These are phyloP conservation scores for Botrytis deweyae DNA, from an alignment of 2,329 filamentous ascomycete genomes.

Conservation along the genomic window DNA sequence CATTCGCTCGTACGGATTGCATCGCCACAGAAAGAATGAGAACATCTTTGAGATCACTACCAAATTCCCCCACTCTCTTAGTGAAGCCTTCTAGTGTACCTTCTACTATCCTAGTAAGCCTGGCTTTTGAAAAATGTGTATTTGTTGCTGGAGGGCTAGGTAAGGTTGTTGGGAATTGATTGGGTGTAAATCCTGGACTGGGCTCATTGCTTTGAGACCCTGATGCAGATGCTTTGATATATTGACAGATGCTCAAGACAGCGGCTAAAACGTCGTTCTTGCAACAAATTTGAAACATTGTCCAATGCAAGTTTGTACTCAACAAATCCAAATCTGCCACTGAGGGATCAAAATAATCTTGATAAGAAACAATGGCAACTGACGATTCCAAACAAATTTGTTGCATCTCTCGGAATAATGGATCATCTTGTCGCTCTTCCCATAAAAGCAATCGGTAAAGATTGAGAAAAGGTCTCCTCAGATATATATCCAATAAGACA, in stretches of 20 bases:
- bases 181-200: slow-evolving; percentile 4
- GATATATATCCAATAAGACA: slow-evolving; percentile 21
- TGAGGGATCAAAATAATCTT: slow-evolving; percentile 24
- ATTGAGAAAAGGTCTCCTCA: slow-evolving; percentile 24
- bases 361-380: slow-evolving; percentile 25
- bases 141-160: slow-evolving; percentile 17
- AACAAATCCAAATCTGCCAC: slow-evolving; percentile 10
- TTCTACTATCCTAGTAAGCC: slow-evolving; percentile 26
- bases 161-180: not conserved
- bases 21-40: slow-evolving; percentile 24
- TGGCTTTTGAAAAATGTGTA: slow-evolving; percentile 25
- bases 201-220: not conserved
- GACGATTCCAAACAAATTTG: slow-evolving; percentile 22
- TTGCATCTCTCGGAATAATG: slow-evolving; percentile 14
- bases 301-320: slow-evolving; percentile 21
- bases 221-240: slow-evolving; percentile 1
- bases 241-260: slow-evolving; percentile 23
- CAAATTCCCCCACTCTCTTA: slow-evolving; percentile 22
- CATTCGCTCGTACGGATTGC: slow-evolving; percentile 23
- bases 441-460: slow-evolving; percentile 20
- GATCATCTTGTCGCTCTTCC: slow-evolving; percentile 18
- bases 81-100: slow-evolving; percentile 23
- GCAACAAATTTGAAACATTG: slow-evolving; percentile 28
- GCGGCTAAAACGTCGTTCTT: slow-evolving; percentile 27
- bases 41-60: slow-evolving; percentile 28